Conservation (phyloP, 192 early-diverging fungal species). For the Coemansia sp. region DNA sequence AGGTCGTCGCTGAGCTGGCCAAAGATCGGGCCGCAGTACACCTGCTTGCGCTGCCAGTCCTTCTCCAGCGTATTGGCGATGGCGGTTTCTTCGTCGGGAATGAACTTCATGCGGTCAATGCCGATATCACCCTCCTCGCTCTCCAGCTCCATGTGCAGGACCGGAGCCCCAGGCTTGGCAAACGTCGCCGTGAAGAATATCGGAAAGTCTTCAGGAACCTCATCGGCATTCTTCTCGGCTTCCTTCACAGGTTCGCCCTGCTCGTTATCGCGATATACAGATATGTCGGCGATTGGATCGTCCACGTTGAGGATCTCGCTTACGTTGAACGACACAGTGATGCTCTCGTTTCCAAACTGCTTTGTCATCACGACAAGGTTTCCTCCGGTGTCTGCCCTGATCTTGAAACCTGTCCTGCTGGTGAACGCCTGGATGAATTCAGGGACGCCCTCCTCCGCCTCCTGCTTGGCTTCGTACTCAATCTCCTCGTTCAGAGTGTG, state of each 20-base stretch:
- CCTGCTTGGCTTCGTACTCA: conserved; percentile 66
- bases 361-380: conserved; percentile 80
- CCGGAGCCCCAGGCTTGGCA: conserved; percentile 73
- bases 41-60: conserved; percentile 84
- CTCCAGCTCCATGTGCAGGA: conserved; percentile 77
- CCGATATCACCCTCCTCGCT: conserved; percentile 82
- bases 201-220: conserved; percentile 67
- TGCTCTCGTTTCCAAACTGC: conserved; percentile 87
- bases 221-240: conserved; percentile 65
- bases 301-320: conserved; percentile 80
- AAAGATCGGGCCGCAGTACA: conserved; percentile 91
- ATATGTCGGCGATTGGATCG: conserved; percentile 63
- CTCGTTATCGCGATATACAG: conserved; percentile 57
- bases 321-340: conserved; percentile 84
- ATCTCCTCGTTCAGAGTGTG: conserved; percentile 74
- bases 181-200: conserved; percentile 79
- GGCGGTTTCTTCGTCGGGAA: conserved; percentile 64
- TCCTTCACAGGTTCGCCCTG: conserved; percentile 56
- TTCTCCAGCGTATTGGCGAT: conserved; percentile 67
- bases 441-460: conserved; percentile 57
- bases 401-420: conserved; percentile 63
- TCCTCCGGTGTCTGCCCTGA: conserved; percentile 75
- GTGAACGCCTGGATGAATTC: conserved; percentile 76
- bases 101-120: conserved; percentile 78
- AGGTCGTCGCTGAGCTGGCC: conserved; percentile 83